These are phyloP conservation scores for Lithohypha guttulata DNA, from an alignment of 2,329 filamentous ascomycete genomes.

Conservation along the genomic window DNA sequence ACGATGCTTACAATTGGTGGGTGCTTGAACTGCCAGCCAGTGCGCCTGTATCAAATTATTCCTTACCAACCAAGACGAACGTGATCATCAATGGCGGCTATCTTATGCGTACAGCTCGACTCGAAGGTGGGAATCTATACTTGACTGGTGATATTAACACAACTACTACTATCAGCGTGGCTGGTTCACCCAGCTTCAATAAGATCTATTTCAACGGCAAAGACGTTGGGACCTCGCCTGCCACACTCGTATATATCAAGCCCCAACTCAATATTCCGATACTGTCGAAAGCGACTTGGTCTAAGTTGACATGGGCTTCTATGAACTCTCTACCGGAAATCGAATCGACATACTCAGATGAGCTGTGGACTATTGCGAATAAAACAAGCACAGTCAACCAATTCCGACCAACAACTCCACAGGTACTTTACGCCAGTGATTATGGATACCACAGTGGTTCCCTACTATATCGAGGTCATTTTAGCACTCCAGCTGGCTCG, in stretches of 20 bases:
- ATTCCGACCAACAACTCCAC: slow-evolving; percentile 47
- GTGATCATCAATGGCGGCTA: slow-evolving; percentile 36
- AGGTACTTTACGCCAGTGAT: slow-evolving; percentile 57
- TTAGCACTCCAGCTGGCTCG: slow-evolving; percentile 47
- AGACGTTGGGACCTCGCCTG: slow-evolving; percentile 29
- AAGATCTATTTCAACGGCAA: slow-evolving; percentile 53
- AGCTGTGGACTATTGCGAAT: slow-evolving; percentile 52
- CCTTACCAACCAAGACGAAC: slow-evolving; percentile 25
- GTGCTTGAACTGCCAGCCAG: slow-evolving; percentile 28
- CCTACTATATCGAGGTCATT: slow-evolving; percentile 59
- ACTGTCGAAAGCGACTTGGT: slow-evolving; percentile 53
- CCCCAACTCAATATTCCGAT: slow-evolving; percentile 47
- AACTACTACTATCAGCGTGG: slow-evolving; percentile 57
- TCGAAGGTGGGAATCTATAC: slow-evolving; percentile 46
- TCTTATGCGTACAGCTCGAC: slow-evolving; percentile 38
- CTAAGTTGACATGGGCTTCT: too few species aligned
- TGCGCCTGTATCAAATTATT: slow-evolving; percentile 24
- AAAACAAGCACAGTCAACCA: slow-evolving; percentile 52
- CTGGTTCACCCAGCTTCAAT: slow-evolving; percentile 46
- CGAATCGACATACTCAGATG: slow-evolving; percentile 54
- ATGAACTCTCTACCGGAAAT: slow-evolving; percentile 64
- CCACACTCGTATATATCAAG: slow-evolving; percentile 39
- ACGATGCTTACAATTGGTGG: slow-evolving; percentile 37
- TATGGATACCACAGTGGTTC: slow-evolving; percentile 64
- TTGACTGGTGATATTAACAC: slow-evolving; percentile 62